These are phyloP conservation scores for Parathielavia appendiculata DNA, from an alignment of 495 filamentous ascomycete genomes.

Conservation along the genomic window DNA sequence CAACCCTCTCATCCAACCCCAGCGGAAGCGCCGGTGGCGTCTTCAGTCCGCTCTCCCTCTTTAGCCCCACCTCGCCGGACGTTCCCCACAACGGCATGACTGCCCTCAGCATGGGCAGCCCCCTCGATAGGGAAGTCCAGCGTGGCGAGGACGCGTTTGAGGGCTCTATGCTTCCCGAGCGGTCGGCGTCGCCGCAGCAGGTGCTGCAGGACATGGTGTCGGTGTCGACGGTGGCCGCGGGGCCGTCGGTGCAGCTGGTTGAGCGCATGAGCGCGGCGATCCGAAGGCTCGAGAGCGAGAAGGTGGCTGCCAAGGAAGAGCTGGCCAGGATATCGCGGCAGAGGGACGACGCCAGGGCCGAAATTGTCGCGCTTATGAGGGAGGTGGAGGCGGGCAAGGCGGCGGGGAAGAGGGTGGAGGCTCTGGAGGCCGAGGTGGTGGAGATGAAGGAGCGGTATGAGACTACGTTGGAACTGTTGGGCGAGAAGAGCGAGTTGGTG, in stretches of 20 bases:
- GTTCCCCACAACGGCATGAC: conserved; percentile 20
- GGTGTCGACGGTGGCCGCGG: conserved; percentile 80
- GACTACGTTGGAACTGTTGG: conserved; percentile 88
- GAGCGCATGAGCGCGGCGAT: conserved; percentile 95
- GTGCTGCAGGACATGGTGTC: conserved; percentile 84
- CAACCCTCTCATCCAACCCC: conserved; percentile 13
- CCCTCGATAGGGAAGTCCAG: conserved; percentile 55
- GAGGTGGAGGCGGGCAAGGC: conserved; percentile 68
- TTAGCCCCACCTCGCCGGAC: conserved; percentile 31
- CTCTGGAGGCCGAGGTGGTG: conserved; percentile 60
- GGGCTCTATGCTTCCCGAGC: conserved; percentile 32
- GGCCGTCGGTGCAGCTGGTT: conserved; percentile 90
- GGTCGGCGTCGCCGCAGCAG: conserved; percentile 61
- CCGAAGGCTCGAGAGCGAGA: conserved; percentile 84
- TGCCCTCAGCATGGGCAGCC: conserved; percentile 40
- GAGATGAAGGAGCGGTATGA: conserved; percentile 70
- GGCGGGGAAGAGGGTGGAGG: conserved; percentile 54
- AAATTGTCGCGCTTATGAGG: conserved; percentile 82
- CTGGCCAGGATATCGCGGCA: conserved; percentile 71
- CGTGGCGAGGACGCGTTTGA: conserved; percentile 62
- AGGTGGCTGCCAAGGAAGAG: conserved; percentile 79
- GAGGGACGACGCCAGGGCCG: conserved; percentile 83
- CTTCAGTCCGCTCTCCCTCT: conserved; percentile 29
- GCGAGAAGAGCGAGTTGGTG: conserved; percentile 92
- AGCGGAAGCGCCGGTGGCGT: conserved; percentile 19